Evolutionary conservation across 768 basidiomycete genomes (phyloP), one percentile per base, ranked within the genome.

Genomic region (Lactarius psammicola): DNA sequence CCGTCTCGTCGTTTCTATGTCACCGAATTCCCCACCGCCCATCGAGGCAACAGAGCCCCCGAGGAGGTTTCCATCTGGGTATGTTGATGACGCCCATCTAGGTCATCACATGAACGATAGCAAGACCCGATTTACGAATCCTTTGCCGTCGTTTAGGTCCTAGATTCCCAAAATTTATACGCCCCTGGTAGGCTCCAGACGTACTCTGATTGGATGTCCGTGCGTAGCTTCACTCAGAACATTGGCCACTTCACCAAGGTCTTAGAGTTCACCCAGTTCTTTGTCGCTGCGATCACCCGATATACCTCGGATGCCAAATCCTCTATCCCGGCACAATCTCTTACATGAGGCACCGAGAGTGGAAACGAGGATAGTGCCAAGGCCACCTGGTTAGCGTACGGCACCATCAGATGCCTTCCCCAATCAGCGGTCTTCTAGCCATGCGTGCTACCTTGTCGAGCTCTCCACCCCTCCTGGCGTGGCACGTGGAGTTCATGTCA

Each of bases 361-460:
- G 53, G 36, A 44, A 68, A 68, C 13, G 60, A 64, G 60, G 53
- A 23, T 28, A 44, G 63, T 20, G 69, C 42, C 13, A 69, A 68
- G 33, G 63, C 69, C 46, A 68, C 63, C 23, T 69, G 66, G 69
- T 46, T 69, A 49, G 66, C 66, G 69, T 69, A 36, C 20, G 20
- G 20, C 9, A 44, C 42, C 20, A 11, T 44, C n/a, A 20, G 20
- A 44, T 2, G 42, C n/a, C 20, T 10, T 20, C 17, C 38, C 31
- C 31, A 3, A 33, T 3, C n/a, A n/a, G n/a, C n/a, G n/a, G n/a
- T n/a, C n/a, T n/a, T 33, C 31, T 33, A 33, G 74, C 17, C 80
- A 80, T 57, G 80, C 80, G 8, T 77, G 77, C 64, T 79, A 74
- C 71, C 67, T 79, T 7, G 66, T 80, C 28, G 79, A 81, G 68